Evolutionary conservation across 2,329 filamentous ascomycete genomes (phyloP), one percentile per base, ranked within the genome.

Genomic region (Chaetomiaceae sp.): DNA sequence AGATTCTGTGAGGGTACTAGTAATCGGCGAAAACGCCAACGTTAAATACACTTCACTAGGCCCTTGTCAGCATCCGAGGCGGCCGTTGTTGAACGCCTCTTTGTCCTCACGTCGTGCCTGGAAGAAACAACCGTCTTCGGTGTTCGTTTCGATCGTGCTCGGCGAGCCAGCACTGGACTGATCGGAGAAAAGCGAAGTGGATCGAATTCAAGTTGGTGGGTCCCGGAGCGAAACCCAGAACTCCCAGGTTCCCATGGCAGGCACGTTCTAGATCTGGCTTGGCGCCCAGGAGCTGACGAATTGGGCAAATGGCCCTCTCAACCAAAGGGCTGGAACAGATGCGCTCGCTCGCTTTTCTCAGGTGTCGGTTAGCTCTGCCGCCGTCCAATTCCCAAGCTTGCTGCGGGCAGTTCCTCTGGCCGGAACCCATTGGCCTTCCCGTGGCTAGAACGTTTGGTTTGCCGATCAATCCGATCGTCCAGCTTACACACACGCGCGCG

Each of bases 191-290:
- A n/a, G n/a, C 12, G 7, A 32, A 34, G 22, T n/a, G 8, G 8
- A 30, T 14, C 26, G 20, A 35, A 22, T 8, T 3, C 19, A 18
- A 40, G 15, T 40, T 29, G 20, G 11, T 35, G 39, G 34, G 37
- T 36, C 24, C 17, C 12, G n/a, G n/a, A n/a, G n/a, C n/a, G n/a
- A n/a, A n/a, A n/a, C n/a, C n/a, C n/a, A n/a, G n/a, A n/a, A 33
- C 29, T 36, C n/a, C n/a, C 41, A 24, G n/a, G 14, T n/a, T n/a
- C n/a, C 41, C 36, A 27, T 35, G 36, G 17, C 27, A 2, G 11
- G 18, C n/a, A 20, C n/a, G 46, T 20, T 45, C 46, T 48, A 38
- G 46, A 41, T n/a, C 36, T 12, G n/a, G 32, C 46, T 45, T 48
- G 41, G 41, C 46, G n/a, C n/a, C 20, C 6, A 8, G 12, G 6